Base-by-base conservation (phyloP, 306 rosid genomes). In the Cercis canadensis region DNA sequence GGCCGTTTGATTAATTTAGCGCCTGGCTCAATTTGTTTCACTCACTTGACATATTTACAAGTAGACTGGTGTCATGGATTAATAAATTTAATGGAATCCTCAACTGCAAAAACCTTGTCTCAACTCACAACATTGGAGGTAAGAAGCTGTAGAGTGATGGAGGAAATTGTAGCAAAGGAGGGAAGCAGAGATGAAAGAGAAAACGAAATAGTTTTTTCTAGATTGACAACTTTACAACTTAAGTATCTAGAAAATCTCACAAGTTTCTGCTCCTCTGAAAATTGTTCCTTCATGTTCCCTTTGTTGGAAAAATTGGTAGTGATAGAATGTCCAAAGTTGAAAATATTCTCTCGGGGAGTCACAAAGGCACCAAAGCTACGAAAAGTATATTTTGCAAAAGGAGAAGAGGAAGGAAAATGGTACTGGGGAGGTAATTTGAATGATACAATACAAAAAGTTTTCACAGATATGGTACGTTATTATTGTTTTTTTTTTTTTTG, bases 81-180 rank as follows among this genome's bases (percentile, higher is more conserved):
- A 34, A 56, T 0, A 13, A 5, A 24, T 8, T 63, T 77, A 52
- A 54, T 77, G 47, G 4, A 45, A 24, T 39, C 57, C 14, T 62
- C 62, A 4, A 70, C 67, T 7, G 76, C 81, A 3, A 63, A 46
- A 69, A 36, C 67, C 45, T 34, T 77, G 72, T 46, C 5, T 54
- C 76, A 55, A 2, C 81, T 77, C 4, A 49, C 4, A 24, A 8
- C n/a, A 31, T 50, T 75, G 57, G 68, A 59, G 33, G 63, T 75
- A 2, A 7, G 0, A 19, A 0, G 0, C 13, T 50, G 24, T 14
- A 12, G 0, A 18, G 32, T 11, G n/a, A 8, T 75, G 18, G 3
- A 24, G 37, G 31, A 39, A 19, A 75, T 75, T 65, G 61, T 75
- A 16, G 34, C 67, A 11, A 1, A 21, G 8, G 3, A 43, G 10